Conservation (phyloP, 768 basidiomycete genomes). For the Lenzites betulinus region DNA sequence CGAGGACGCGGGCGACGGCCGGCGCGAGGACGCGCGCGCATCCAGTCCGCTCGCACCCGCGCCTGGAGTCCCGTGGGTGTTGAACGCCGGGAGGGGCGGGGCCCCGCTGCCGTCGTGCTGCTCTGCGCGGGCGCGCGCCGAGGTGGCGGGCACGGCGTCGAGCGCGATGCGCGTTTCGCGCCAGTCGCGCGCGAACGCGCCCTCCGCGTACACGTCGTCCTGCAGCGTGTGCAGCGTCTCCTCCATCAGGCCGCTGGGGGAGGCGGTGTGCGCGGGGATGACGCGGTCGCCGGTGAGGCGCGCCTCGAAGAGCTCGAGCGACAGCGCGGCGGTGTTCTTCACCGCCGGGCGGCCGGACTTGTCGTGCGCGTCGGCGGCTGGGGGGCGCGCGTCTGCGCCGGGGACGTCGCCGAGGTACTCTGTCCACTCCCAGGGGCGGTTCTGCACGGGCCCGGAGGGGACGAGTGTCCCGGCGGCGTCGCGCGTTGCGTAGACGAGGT, state of each 20-base stretch:
- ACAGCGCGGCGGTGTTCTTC: conserved; percentile 69
- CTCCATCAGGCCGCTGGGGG: conserved; percentile 10
- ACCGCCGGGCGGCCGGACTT: conserved; percentile 45
- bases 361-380: conserved; percentile 28
- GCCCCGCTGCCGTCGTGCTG: conserved; percentile 30
- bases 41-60: conserved; percentile 11
- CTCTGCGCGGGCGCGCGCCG: conserved; percentile 25
- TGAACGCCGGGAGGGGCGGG: conserved; percentile 29
- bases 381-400: conserved; percentile 37
- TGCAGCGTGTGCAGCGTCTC: conserved; percentile 54
- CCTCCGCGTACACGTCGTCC: conserved; percentile 63
- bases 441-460: conserved; percentile 56
- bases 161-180: conserved; percentile 62
- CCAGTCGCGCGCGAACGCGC: conserved; percentile 74
- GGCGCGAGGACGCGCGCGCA: conserved; percentile 40
- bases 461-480: conserved; percentile 55
- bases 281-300: conserved; percentile 64
- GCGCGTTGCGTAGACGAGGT: conserved; percentile 60
- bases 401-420: conserved; percentile 70
- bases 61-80: conserved; percentile 13
- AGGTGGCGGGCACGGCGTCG: conserved; percentile 30
- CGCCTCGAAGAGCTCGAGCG: conserved; percentile 71
- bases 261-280: conserved; percentile 40
- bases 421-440: conserved; percentile 87
- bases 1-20: conserved; percentile 52